phyloP scores from a whole-genome alignment of 306 rosid genomes.

The Arachis stenosperma region DNA sequence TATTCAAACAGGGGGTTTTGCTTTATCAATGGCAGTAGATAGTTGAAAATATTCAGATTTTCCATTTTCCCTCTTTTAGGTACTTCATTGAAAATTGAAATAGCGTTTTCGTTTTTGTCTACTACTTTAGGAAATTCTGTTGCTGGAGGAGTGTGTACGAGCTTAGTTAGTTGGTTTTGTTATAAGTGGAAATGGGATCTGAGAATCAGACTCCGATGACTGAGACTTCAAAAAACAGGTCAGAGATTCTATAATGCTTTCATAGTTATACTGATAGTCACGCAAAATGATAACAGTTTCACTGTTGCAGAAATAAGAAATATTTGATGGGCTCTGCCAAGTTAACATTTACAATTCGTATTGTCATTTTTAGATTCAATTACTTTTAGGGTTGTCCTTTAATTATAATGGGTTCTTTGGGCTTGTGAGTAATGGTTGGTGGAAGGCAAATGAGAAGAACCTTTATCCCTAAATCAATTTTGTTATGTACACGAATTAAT shows the following conservation, averaged over 20 bases:
- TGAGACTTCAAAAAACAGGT: slow-evolving; percentile 51
- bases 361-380: slow-evolving; percentile 7
- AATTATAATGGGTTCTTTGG: slow-evolving; percentile 10
- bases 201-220: slow-evolving; percentile 52
- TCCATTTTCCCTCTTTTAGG: not conserved
- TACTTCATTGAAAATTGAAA: slow-evolving; percentile 31
- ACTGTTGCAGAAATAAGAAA: not conserved
- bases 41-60: slow-evolving; percentile 8
- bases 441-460: slow-evolving; percentile 5
- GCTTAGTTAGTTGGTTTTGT: slow-evolving; percentile 31
- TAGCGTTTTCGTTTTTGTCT: slow-evolving; percentile 1
- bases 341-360: slow-evolving; percentile 2
- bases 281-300: not conserved
- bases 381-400: not conserved
- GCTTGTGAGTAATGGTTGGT: not conserved
- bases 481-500: not conserved
- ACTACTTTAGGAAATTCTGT: slow-evolving; percentile 35
- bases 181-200: slow-evolving; percentile 55
- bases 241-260: slow-evolving; percentile 29
- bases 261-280: not conserved
- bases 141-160: slow-evolving; percentile 19
- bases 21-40: not conserved
- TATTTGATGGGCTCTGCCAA: not conserved
- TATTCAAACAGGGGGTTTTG: slow-evolving; percentile 12
- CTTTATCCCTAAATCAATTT: not conserved